These are phyloP conservation scores for Aspergillus carlsbadensis DNA, from an alignment of 495 filamentous ascomycete species.

Conservation along the genomic window DNA sequence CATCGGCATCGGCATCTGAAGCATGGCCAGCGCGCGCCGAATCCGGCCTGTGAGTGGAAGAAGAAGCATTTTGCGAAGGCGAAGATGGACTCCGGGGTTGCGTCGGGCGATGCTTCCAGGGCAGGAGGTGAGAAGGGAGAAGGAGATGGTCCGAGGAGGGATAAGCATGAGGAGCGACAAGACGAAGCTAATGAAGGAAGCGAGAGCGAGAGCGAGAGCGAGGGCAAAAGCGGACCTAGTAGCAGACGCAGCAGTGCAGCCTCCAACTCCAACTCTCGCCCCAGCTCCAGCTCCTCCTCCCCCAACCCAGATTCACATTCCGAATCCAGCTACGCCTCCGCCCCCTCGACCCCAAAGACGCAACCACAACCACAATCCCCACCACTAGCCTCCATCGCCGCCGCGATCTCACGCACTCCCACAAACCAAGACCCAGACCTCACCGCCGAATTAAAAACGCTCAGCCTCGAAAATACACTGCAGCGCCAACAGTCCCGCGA, in stretches of 20 bases:
- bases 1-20: not conserved
- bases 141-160: no score
- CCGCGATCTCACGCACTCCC: not conserved
- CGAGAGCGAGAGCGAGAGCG: not conserved
- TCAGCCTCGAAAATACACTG: not conserved
- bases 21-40: not conserved
- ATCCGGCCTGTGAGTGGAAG: not conserved
- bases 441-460: not conserved
- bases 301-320: no score
- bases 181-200: no score
- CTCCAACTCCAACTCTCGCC: not conserved
- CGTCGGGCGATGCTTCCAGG: not conserved
- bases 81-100: not conserved
- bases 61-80: not conserved
- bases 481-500: slow-evolving; percentile 5
- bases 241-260: no score
- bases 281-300: not conserved
- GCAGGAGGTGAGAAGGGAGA: no score
- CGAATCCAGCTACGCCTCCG: no score
- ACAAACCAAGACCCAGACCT: not conserved
- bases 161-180: no score
- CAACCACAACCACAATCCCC: no score
- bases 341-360: no score
- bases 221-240: not conserved
- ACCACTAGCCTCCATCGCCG: no score